Base-by-base conservation (phyloP, 768 basidiomycete genomes). In the Tricholoma sp. region DNA sequence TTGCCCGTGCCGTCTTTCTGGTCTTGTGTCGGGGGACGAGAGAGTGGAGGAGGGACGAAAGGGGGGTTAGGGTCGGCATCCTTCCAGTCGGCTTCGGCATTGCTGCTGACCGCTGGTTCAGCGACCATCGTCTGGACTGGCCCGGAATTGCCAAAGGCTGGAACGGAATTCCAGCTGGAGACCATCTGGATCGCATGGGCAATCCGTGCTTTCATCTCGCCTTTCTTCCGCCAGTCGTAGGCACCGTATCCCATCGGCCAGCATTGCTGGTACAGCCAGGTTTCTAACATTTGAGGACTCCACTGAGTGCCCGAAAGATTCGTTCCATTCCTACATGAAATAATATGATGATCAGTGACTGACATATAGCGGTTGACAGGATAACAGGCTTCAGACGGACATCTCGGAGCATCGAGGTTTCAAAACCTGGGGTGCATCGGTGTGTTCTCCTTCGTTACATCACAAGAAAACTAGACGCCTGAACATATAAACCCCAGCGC, bases 201-300 rank as follows among this genome's bases (percentile, higher is more conserved):
- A 57, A 89, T 82, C 16, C 81, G 76, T 4, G 70, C 66, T 16
- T 76, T 72, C 64, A 84, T 77, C 56, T 79, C 75, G 16, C 71
- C 69, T 55, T 75, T 71, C 63, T 77, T 75, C 41, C 68, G 67
- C 0, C 74, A 67, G 27, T 78, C 76, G 61, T 83, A 88, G 0
- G 61, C 63, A 1, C 69, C 63, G 61, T 86, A 89, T 0, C 80
- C 78, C 85, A 88, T 88, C 4, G 84, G 77, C 74, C 79, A 83
- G 61, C 86, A 88, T 14, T 80, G 72, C 0, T 72, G 73, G 31
- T 73, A 66, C 16, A 89, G 70, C 86, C 86, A 89, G 3, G 63
- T 55, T 64, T 86, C 83, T 55, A 89, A 72, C 18, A 75, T 64
- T 1, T 76, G 69, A 2, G 76, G 70, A 0, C 79, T 83, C 88